A percentile compares a stretch with the other conserved stretches of the same genome.
Conservation (phyloP, 352 stramenopile species). For the Pythium guiyangense region DNA sequence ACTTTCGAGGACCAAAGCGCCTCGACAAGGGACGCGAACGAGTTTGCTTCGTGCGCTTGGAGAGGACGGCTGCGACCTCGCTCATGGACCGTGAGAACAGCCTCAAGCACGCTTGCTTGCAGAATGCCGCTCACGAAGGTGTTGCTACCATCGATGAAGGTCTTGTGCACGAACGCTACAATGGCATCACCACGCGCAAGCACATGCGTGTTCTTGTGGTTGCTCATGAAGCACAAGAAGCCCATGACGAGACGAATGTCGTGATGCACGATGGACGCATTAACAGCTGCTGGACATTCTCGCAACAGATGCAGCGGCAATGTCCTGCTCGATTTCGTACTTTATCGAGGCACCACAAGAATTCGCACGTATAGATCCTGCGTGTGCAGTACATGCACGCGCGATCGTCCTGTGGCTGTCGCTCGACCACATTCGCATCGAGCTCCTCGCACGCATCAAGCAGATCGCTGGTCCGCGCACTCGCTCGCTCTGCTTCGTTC, state of each 20-base stretch:
- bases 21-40: no score
- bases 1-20: no score
- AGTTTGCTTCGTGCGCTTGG: no score
- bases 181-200: no score
- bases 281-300: not conserved
- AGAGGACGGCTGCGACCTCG: no score
- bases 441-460: slow-evolving; percentile 8
- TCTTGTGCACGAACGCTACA: no score
- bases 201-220: not conserved
- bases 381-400: slow-evolving; percentile 1
- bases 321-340: slow-evolving; percentile 1
- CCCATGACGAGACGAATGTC: no score
- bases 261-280: no score
- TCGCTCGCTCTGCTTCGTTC: not conserved
- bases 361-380: not conserved
- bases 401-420: slow-evolving; percentile 11
- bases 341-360: slow-evolving; percentile 10
- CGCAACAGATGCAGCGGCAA: not conserved
- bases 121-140: no score
- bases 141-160: no score
- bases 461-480: not conserved
- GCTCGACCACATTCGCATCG: slow-evolving; percentile 11
- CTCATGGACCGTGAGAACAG: no score
- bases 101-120: no score
- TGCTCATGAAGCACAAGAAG: not conserved